Evolutionary conservation across 1,284 basidiomycete genomes (phyloP).

Genomic region (Cutaneotrichosporon cavernicola): DNA sequence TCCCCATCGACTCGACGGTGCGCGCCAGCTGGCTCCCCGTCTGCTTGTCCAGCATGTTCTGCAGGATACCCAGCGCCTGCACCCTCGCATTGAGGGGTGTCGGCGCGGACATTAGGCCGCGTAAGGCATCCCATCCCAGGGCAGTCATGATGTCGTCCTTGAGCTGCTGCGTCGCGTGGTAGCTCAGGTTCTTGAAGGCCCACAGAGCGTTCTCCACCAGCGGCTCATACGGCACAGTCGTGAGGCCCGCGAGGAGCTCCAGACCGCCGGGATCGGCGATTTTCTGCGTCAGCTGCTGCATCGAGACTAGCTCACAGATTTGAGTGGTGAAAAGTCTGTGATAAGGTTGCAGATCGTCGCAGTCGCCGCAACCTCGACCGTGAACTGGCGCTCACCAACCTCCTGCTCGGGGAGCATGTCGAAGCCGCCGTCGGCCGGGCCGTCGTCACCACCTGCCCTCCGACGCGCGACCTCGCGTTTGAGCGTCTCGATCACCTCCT

Average conservation of each 20-base stretch:
- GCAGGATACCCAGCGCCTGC: constrained; percentile 46
- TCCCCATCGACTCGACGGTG: constrained; percentile 41
- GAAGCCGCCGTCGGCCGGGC: constrained; percentile 16
- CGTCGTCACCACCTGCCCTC: constrained; percentile 9
- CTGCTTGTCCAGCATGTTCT: constrained; percentile 49
- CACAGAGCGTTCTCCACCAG: constrained; percentile 70
- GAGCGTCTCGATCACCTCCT: constrained; percentile 65
- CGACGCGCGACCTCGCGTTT: constrained; percentile 36
- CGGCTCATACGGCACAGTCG: constrained; percentile 59
- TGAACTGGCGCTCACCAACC: constrained; percentile 60
- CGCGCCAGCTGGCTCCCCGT: constrained; percentile 35
- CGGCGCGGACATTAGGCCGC: constrained; percentile 23
- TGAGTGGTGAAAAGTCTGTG: constrained; percentile 78
- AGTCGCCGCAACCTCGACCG: constrained; percentile 70
- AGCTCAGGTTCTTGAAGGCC: constrained; percentile 75
- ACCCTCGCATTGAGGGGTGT: constrained; percentile 34
- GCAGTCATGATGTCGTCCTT: constrained; percentile 65
- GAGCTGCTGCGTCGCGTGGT: constrained; percentile 61
- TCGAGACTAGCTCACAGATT: constrained; percentile 57
- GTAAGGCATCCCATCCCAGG: constrained; percentile 60
- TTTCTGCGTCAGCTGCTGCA: constrained; percentile 51
- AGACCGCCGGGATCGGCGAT: constrained; percentile 67
- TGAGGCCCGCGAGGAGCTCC: constrained; percentile 62
- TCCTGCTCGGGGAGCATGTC: constrained; percentile 28
- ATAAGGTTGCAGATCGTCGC: constrained; percentile 79